Percentiles rank a stretch among this genome's conserved stretches.
phyloP scores from a whole-genome alignment of 176 grass and related monocot species.

The Zizania latifolia region DNA sequence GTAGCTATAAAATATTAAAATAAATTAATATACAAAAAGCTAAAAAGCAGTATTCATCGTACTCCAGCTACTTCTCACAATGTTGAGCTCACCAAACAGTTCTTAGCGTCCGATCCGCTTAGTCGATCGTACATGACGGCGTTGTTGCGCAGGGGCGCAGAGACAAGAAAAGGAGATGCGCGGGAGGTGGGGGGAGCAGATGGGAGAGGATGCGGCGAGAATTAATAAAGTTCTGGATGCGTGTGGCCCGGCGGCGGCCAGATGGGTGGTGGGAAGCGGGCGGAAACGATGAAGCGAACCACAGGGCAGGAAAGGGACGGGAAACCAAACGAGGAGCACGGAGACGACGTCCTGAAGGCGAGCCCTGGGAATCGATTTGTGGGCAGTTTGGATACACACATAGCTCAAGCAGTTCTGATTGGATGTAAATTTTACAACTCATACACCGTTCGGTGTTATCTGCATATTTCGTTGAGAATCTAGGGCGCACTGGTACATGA shows the following conservation, averaged over 20 bases:
- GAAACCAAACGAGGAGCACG: neutral
- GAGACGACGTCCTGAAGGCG: neutral
- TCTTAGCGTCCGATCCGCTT: neutral
- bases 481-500: neutral
- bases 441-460: no score
- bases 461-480: no score
- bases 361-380: neutral
- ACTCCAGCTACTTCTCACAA: no score
- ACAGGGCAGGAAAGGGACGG: constrained; percentile 6
- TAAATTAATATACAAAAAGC: no score
- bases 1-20: no score
- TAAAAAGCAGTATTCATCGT: no score
- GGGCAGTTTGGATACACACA: no score
- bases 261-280: constrained; percentile 17
- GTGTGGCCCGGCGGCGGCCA: constrained; percentile 10
- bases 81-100: no score
- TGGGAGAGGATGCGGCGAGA: neutral
- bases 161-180: neutral
- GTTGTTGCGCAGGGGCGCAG: neutral
- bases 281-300: neutral
- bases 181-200: neutral
- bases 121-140: no score
- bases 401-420: no score
- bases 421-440: no score
- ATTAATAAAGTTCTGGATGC: constrained; percentile 20